Evolutionary conservation across 202 grass and related monocot genomes (phyloP), one percentile per base, ranked within the genome.

Genomic region (Setaria italica): DNA sequence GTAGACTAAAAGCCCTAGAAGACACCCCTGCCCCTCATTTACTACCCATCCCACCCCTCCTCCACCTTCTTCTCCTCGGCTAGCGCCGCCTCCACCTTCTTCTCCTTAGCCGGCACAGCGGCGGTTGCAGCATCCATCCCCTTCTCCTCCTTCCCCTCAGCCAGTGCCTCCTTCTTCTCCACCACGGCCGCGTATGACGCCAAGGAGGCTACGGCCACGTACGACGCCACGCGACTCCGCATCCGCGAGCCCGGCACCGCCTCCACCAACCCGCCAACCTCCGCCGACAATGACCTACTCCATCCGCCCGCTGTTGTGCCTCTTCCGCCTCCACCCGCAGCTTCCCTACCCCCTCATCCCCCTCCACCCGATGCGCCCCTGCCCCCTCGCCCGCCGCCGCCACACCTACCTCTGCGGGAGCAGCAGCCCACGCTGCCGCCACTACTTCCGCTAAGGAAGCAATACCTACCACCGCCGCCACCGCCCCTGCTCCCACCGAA

Each of bases 171-270:
- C 25, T 25, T 25, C 25, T 25, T 25, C 25, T 25, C 25, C 25
- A 0, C 25, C 25, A 25, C 25, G 25, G 25, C 25, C 25, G 25
- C 25, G 25, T 25, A 25, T 25, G 25, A 25, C 60, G 59, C 59
- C 59, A 25, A 62, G 59, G 59, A 62, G 59, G 59, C 82, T 41
- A 76, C 74, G 32, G 75, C 81, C 6, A 82, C 87, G 0, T 89
- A 89, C 87, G 87, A 85, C 68, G 59, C 68, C 68, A 78, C 83
- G 64, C 48, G 74, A 19, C 62, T 30, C 46, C 76, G 56, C 67
- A 69, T 80, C 76, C 76, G 76, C 56, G 43, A 53, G 3, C 34
- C 33, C 1, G 55, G 29, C 13, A n/a, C 7, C 14, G 33, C 7
- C 14, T 2, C 37, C 8, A 21, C 46, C 42, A 15, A 56, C 19